Evolutionary conservation across 208 protist species (phyloP).

Genomic region (Willaertia magna): DNA sequence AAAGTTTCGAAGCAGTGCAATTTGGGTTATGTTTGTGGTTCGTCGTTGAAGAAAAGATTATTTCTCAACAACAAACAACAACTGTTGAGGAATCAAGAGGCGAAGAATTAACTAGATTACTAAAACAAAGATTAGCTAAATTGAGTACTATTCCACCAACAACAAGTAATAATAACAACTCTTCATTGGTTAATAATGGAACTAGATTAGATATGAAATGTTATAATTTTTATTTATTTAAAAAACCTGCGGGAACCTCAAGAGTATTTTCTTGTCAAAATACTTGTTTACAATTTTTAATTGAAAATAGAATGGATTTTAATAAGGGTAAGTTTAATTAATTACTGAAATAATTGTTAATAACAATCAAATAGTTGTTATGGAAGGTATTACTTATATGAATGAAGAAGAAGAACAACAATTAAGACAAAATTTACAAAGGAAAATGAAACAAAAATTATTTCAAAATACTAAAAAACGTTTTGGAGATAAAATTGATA

Average conservation of each 20-base stretch:
- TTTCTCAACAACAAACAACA: neutral
- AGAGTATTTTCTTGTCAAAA: neutral
- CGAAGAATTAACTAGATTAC: neutral
- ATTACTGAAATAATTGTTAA: no score
- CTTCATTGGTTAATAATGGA: no score
- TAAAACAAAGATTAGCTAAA: neutral
- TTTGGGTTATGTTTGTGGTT: neutral
- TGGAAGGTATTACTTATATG: neutral
- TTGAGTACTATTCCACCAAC: neutral
- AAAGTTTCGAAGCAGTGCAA: neutral
- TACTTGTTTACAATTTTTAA: neutral
- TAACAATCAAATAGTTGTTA: no score
- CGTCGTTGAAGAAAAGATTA: neutral
- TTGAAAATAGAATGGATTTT: neutral
- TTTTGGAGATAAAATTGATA: neutral
- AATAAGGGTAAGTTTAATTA: no score
- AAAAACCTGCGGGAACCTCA: neutral
- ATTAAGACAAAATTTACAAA: neutral
- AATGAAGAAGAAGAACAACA: neutral
- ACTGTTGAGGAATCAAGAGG: neutral
- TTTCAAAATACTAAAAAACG: neutral
- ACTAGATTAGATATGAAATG: no score
- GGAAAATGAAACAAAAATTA: neutral
- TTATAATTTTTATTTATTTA: slow-evolving; percentile 4
- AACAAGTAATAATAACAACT: no score